Evolutionary conservation across 1,139 yeast genomes (phyloP), one percentile per base, ranked within the genome.

Genomic region (Yamadazyma jaroonii): DNA sequence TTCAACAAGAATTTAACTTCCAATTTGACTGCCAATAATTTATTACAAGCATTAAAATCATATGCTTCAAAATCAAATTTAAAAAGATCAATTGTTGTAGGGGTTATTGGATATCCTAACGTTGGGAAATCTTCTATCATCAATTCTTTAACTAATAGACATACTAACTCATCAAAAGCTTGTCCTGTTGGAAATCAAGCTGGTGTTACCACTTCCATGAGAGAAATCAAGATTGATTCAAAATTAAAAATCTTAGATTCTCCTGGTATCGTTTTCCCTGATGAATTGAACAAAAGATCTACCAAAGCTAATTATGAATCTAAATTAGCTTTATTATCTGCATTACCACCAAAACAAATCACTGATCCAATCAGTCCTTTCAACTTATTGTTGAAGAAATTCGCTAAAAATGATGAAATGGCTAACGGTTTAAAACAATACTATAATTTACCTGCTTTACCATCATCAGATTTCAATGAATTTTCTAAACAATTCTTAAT

Each of bases 181-280:
- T 92, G 98, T 59, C 97, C 98, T 10, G 95, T 87, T 25, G 99
- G 98, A 32, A 94, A 95, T 54, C 94, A 86, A 64, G 97, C 99
- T 3, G 98, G 98, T 59, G 92, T 92, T 27, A 92, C 98, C 23
- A 90, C 96, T 1, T 72, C 92, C 3, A 70, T 92, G 60, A 80
- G 97, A 64, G 95, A 89, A 61, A 89, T 92, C 43, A 92, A 92
- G 64, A 77, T 92, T 44, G 98, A 92, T 59, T 84, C 81, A 56
- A 89, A 89, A 61, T 75, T 92, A 50, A 87, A 85, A 61, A 74
- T 92, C 45, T 74, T 92, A 56, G 98, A 92, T 61, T 88, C 97
- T 35, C 98, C 98, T 35, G 98, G 98, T 57, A 92, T 92, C 47
- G 97, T 94, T 29, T 92, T 92, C 79, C 97, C 98, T 32, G 80